Conservation (phyloP, 148 eudicot species). For the Vaccinium corymbosum region DNA sequence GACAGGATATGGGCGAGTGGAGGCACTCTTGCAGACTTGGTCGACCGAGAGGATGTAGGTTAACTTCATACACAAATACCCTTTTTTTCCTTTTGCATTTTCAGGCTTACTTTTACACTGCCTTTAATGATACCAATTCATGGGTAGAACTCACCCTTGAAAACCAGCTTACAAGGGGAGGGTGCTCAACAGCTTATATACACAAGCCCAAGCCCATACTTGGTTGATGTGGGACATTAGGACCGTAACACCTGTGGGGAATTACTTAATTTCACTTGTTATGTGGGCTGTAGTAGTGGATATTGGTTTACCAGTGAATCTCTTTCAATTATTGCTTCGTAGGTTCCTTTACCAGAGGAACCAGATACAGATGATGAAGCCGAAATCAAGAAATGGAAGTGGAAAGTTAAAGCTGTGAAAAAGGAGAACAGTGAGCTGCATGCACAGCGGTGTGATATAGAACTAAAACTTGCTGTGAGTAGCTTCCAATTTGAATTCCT, state of each 20-base stretch:
- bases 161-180: no score
- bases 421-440: conserved; percentile 66
- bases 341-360: conserved; percentile 82
- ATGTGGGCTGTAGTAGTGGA: background rate
- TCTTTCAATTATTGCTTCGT: conserved; percentile 20
- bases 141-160: no score
- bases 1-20: conserved; percentile 88
- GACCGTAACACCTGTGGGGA: background rate
- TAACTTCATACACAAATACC: background rate
- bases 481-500: conserved; percentile 21
- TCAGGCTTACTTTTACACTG: background rate
- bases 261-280: background rate
- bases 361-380: conserved; percentile 86
- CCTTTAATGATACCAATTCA: background rate
- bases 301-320: conserved; percentile 10
- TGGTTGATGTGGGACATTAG: no score
- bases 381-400: conserved; percentile 66
- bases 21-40: conserved; percentile 75
- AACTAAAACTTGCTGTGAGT: conserved; percentile 72
- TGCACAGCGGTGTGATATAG: conserved; percentile 63
- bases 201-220: no score
- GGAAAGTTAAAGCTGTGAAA: conserved; percentile 67
- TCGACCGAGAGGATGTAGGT: conserved; percentile 84
- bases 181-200: no score
- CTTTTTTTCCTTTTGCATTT: background rate